Percentiles rank a stretch among this genome's conserved stretches.
These are phyloP conservation scores for Adansonia gregorii DNA, from an alignment of 441 rosid genomes.

Conservation along the genomic window DNA sequence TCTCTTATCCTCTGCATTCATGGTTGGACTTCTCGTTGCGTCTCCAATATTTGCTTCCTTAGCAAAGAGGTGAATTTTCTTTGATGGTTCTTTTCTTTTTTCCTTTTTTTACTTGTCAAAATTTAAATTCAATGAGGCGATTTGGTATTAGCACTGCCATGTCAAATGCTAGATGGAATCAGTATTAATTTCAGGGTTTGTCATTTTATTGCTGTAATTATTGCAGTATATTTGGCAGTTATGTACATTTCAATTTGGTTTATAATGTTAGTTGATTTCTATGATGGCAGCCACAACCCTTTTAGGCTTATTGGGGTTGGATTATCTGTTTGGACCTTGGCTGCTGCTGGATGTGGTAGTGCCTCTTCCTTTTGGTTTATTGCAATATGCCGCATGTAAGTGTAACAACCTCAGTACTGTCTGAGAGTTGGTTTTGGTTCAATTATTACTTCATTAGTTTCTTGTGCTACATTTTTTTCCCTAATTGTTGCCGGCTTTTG, in stretches of 20 bases:
- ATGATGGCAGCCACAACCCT: conserved; percentile 54
- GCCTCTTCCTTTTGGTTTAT: conserved; percentile 73
- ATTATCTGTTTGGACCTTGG: conserved; percentile 66
- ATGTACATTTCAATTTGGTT: conserved; percentile 12
- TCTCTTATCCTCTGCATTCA: conserved; percentile 67
- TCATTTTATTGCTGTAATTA: not conserved
- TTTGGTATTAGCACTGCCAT: not conserved
- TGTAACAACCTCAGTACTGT: conserved; percentile 13
- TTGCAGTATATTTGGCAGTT: conserved; percentile 3
- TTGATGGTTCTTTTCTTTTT: not conserved
- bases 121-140: not conserved
- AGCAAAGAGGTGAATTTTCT: conserved; percentile 58
- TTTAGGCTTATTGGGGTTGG: conserved; percentile 72
- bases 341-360: conserved; percentile 60
- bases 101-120: not conserved
- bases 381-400: conserved; percentile 64
- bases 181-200: not conserved
- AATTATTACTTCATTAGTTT: not conserved
- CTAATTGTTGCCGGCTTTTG: conserved; percentile 4
- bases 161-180: not conserved
- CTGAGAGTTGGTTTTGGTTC: not conserved
- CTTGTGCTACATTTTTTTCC: not conserved
- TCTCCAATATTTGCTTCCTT: conserved; percentile 70
- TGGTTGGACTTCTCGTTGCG: conserved; percentile 76
- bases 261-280: conserved; percentile 24